Percentiles rank a stretch among this genome's conserved stretches.
Evolutionary conservation across 805 yeast species (phyloP).

Genomic region (Candida argentea): DNA sequence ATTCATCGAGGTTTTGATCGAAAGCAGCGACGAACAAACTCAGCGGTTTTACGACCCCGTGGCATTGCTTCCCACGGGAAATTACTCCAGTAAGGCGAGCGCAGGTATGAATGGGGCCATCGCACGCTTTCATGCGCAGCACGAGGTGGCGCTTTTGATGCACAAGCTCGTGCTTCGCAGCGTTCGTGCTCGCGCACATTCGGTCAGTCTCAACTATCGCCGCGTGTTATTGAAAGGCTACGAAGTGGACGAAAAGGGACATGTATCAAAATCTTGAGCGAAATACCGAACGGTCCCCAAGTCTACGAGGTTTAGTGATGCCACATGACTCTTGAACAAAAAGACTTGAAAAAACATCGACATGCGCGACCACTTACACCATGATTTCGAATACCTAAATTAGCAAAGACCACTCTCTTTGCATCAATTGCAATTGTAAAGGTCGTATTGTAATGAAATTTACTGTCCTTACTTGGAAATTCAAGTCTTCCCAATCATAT

Average conservation of each 20-base stretch:
- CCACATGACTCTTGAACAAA: not conserved
- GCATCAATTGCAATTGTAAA: too few species aligned
- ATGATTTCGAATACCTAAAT: too few species aligned
- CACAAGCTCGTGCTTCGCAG: slow-evolving; percentile 41
- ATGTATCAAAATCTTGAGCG: slow-evolving; percentile 1
- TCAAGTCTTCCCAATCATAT: slow-evolving; percentile 21
- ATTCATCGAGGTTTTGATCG: slow-evolving; percentile 68
- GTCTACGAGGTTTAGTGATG: not conserved
- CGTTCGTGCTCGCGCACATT: slow-evolving; percentile 8
- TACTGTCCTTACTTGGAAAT: too few species aligned
- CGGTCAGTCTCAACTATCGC: slow-evolving; percentile 4
- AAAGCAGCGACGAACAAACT: slow-evolving; percentile 48
- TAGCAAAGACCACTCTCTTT: too few species aligned
- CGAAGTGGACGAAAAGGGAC: slow-evolving; percentile 7
- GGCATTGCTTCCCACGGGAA: slow-evolving; percentile 3
- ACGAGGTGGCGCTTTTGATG: slow-evolving; percentile 43
- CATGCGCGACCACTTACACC: too few species aligned
- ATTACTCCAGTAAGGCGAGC: slow-evolving; percentile 10
- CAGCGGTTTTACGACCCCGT: slow-evolving; percentile 5
- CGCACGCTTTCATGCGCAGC: slow-evolving; percentile 50
- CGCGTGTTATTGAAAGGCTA: slow-evolving; percentile 2
- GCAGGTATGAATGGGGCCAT: slow-evolving; percentile 54
- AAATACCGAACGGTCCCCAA: not conserved
- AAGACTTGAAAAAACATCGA: slow-evolving; percentile 1
- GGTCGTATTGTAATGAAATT: too few species aligned